A percentile compares a stretch with the other conserved stretches of the same genome.
These are phyloP conservation scores for Penicillium ucsense DNA, from an alignment of 495 filamentous ascomycete species.

Conservation along the genomic window DNA sequence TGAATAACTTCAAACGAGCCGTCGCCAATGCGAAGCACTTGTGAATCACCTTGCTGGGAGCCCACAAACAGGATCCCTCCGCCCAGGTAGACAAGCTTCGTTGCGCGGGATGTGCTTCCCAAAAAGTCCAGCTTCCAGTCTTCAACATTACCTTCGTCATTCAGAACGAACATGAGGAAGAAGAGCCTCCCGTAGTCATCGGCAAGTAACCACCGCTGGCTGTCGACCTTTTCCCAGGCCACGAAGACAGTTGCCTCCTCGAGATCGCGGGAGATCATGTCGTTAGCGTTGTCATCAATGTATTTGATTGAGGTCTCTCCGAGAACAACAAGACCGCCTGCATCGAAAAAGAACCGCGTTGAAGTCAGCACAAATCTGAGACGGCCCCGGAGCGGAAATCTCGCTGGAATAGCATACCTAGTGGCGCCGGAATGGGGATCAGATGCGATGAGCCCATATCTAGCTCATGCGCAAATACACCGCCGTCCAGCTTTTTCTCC, in stretches of 20 bases:
- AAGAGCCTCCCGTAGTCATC: slow-evolving; percentile 84
- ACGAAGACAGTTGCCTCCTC: slow-evolving; percentile 72
- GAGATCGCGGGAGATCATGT: slow-evolving; percentile 49
- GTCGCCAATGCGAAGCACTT: slow-evolving; percentile 58
- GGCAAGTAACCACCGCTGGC: slow-evolving; percentile 70
- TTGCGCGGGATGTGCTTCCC: slow-evolving; percentile 64
- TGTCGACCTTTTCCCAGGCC: slow-evolving; percentile 77
- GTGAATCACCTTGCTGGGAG: slow-evolving; percentile 87
- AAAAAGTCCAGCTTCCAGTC: slow-evolving; percentile 59
- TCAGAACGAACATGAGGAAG: slow-evolving; percentile 63
- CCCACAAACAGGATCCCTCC: slow-evolving; percentile 71
- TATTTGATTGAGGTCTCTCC: slow-evolving; percentile 81
- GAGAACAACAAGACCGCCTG: slow-evolving; percentile 69
- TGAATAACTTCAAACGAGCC: slow-evolving; percentile 58
- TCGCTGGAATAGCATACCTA: slow-evolving; percentile 23
- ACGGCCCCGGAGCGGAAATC: not conserved
- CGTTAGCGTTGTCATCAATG: slow-evolving; percentile 59
- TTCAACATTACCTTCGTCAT: slow-evolving; percentile 50
- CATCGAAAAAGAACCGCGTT: not conserved
- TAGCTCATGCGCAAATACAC: slow-evolving; percentile 44
- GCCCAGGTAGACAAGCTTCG: slow-evolving; percentile 68
- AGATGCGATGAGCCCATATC: slow-evolving; percentile 70
- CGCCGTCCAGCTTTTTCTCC: slow-evolving; percentile 19
- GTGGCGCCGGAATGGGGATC: slow-evolving; percentile 66
- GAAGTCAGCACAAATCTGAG: not conserved